Evolutionary conservation across 1,284 basidiomycete genomes (phyloP).

Genomic region (Papiliotrema terrestris): DNA sequence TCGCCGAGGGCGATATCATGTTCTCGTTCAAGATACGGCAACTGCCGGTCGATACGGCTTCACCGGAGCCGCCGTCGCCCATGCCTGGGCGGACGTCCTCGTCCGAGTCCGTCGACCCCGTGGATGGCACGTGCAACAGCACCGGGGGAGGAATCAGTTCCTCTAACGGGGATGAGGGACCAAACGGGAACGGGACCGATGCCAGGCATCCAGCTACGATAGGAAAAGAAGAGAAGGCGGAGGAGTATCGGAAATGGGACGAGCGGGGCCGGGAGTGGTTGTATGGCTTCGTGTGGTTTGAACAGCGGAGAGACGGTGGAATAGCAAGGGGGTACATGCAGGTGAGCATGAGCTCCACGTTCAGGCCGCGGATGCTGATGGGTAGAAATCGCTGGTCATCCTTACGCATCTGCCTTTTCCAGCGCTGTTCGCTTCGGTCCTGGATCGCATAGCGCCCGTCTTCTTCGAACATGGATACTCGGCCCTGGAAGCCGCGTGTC

Average conservation of each 20-base stretch:
- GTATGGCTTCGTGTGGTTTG: slow-evolving; percentile 81
- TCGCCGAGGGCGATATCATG: slow-evolving; percentile 55
- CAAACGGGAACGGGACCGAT: neutral
- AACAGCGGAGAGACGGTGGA: slow-evolving; percentile 63
- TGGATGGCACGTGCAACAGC: neutral
- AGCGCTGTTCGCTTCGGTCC: slow-evolving; percentile 68
- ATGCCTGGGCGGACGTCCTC: slow-evolving; percentile 21
- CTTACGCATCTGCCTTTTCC: slow-evolving; percentile 81
- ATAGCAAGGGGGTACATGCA: slow-evolving; percentile 83
- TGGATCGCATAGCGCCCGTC: slow-evolving; percentile 68
- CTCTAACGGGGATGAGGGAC: no score
- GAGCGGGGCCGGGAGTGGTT: slow-evolving; percentile 51
- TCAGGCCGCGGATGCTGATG: neutral
- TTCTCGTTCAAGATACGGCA: slow-evolving; percentile 55
- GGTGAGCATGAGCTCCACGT: slow-evolving; percentile 51
- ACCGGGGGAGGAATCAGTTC: neutral
- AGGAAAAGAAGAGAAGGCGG: slow-evolving; percentile 32
- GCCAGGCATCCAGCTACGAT: neutral
- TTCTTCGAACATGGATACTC: slow-evolving; percentile 70
- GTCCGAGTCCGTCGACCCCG: neutral
- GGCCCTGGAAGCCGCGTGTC: slow-evolving; percentile 79
- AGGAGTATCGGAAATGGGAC: slow-evolving; percentile 44
- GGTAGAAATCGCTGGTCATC: slow-evolving; percentile 76
- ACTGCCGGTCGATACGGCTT: slow-evolving; percentile 49
- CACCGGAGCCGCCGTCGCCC: slow-evolving; percentile 43